These are phyloP conservation scores for Ophiostoma ips DNA, from an alignment of 2,329 filamentous ascomycete genomes.

Conservation along the genomic window DNA sequence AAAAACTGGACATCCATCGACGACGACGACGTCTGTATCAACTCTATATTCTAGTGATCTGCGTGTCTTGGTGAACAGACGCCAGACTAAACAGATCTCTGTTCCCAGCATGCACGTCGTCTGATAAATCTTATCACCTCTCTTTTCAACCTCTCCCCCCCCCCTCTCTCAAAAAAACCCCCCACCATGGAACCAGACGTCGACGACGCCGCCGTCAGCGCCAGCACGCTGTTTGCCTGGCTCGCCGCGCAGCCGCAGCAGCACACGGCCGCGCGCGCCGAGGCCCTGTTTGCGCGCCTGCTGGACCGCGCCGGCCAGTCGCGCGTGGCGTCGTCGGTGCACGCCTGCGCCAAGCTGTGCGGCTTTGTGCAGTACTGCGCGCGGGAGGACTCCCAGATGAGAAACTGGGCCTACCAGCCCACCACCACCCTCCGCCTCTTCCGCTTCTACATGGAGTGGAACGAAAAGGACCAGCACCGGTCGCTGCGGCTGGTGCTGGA, in stretches of 20 bases:
- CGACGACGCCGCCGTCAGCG: slow-evolving; percentile 15
- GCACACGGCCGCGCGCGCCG: background rate
- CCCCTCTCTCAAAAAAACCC: slow-evolving; percentile 4
- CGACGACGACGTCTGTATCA: too few species aligned
- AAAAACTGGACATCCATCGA: background rate
- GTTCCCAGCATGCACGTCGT: too few species aligned
- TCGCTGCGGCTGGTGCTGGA: slow-evolving; percentile 51
- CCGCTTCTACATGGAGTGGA: slow-evolving; percentile 52
- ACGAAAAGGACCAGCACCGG: slow-evolving; percentile 49
- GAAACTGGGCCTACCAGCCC: slow-evolving; percentile 36
- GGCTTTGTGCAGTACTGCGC: slow-evolving; percentile 47
- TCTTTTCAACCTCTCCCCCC: background rate
- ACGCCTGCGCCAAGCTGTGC: slow-evolving; percentile 45
- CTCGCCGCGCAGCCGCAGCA: slow-evolving; percentile 13
- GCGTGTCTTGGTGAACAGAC: too few species aligned
- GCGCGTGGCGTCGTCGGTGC: slow-evolving; percentile 39
- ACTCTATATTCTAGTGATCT: too few species aligned
- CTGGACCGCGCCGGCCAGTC: slow-evolving; percentile 37
- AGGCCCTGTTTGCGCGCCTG: slow-evolving; percentile 31
- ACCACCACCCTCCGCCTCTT: slow-evolving; percentile 37
- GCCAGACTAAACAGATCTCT: too few species aligned
- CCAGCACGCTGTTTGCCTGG: slow-evolving; percentile 17
- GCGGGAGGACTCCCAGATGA: slow-evolving; percentile 21
- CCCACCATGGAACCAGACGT: slow-evolving; percentile 9
- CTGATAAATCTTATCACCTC: too few species aligned